These are phyloP conservation scores for Linnemannia zychae DNA, from an alignment of 192 early-diverging fungal species.

Conservation along the genomic window DNA sequence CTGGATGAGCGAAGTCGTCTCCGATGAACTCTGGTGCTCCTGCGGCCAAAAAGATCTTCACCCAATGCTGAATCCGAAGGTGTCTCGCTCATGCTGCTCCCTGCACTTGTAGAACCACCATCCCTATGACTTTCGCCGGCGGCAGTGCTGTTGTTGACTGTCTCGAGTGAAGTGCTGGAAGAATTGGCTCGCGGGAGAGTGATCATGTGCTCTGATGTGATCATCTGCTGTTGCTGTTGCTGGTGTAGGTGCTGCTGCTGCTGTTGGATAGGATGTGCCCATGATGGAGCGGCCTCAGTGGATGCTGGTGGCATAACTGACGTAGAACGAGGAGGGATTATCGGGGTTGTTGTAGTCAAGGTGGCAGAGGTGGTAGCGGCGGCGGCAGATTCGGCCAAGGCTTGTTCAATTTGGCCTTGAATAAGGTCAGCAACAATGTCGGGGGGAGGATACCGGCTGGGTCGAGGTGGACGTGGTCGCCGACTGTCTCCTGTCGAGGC, in stretches of 20 bases:
- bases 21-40: slow-evolving; percentile 13
- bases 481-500: neutral
- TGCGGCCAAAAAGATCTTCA: slow-evolving; percentile 5
- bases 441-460: slow-evolving; percentile 27
- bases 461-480: slow-evolving; percentile 15
- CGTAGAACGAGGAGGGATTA: neutral
- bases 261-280: neutral
- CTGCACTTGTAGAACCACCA: neutral
- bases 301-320: neutral
- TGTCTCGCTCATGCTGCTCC: neutral
- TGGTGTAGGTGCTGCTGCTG: neutral
- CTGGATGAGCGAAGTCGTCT: slow-evolving; percentile 32
- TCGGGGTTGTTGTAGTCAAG: neutral
- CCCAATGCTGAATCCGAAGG: neutral
- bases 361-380: neutral
- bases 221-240: neutral
- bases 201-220: neutral
- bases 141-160: neutral
- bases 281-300: neutral
- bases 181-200: slow-evolving; percentile 2
- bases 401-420: slow-evolving; percentile 22
- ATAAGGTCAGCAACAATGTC: slow-evolving; percentile 23
- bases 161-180: slow-evolving; percentile 15
- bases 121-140: neutral
- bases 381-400: slow-evolving; percentile 14